Percentiles rank a stretch among this genome's conserved stretches.
Evolutionary conservation across 768 basidiomycete species (phyloP).

Genomic region (Mycena indigotica): DNA sequence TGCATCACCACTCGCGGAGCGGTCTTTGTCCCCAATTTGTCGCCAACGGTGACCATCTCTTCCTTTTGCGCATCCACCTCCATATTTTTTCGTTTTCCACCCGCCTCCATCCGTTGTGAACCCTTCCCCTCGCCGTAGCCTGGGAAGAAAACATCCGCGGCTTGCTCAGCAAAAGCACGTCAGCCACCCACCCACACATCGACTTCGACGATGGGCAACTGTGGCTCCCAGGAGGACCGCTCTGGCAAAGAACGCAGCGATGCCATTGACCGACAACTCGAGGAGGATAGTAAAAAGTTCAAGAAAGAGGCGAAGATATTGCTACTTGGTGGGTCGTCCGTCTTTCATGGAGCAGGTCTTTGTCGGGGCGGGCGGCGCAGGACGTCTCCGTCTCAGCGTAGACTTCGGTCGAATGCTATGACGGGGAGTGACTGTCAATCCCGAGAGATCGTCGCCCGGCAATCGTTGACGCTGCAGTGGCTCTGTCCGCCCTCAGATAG

Average conservation of each 20-base stretch:
- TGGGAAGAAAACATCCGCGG: not conserved
- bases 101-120: not conserved
- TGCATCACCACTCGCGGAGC: not conserved
- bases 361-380: no score
- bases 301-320: slow-evolving; percentile 67
- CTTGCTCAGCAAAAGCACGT: not conserved
- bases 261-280: slow-evolving; percentile 60
- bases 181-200: not conserved
- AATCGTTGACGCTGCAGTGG: not conserved
- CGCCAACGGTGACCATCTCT: not conserved
- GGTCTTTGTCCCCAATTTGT: not conserved
- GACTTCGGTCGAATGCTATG: no score
- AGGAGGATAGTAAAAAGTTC: slow-evolving; percentile 52
- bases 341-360: not conserved
- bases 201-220: slow-evolving; percentile 23
- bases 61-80: not conserved
- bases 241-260: slow-evolving; percentile 29
- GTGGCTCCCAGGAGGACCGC: slow-evolving; percentile 13
- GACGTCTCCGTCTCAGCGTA: no score
- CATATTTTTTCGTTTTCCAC: not conserved
- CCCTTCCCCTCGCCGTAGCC: not conserved
- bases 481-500: not conserved
- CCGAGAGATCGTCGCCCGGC: not conserved
- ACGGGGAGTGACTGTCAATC: not conserved
- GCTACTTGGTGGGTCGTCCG: slow-evolving; percentile 44